These are phyloP conservation scores for Backusella tuberculispora DNA, from an alignment of 192 early-diverging fungal genomes.

Conservation along the genomic window DNA sequence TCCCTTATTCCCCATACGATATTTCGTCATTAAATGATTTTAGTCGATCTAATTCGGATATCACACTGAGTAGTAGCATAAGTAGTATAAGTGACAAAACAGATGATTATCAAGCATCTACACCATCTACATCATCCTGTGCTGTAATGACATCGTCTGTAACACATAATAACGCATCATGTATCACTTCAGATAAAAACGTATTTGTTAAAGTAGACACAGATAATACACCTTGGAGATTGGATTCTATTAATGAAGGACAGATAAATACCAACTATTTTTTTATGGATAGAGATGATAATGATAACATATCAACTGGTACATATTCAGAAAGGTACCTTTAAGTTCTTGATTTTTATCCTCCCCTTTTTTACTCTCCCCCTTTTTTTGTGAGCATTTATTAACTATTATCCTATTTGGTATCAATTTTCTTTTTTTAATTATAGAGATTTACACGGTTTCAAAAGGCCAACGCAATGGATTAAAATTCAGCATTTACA, in stretches of 20 bases:
- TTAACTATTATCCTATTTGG: background rate
- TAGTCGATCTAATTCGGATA: conserved; percentile 12
- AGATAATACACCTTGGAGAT: conserved; percentile 10
- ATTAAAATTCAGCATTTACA: conserved; percentile 49
- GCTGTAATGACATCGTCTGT: background rate
- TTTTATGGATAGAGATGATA: conserved; percentile 10
- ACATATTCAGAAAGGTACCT: background rate
- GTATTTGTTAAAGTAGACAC: background rate
- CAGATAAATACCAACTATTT: conserved; percentile 14
- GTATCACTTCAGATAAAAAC: background rate
- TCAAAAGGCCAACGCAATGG: conserved; percentile 56
- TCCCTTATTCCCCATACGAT: conserved; percentile 10
- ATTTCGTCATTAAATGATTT: conserved; percentile 12
- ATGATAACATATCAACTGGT: background rate
- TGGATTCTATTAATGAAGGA: background rate
- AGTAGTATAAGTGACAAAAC: background rate
- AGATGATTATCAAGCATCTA: conserved; percentile 2
- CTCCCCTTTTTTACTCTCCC: background rate
- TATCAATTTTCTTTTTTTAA: background rate
- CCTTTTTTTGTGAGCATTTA: background rate
- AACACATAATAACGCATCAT: background rate
- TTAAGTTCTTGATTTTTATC: too few relatives aligned
- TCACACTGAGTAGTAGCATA: conserved; percentile 5
- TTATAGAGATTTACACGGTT: conserved; percentile 59
- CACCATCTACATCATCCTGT: conserved; percentile 1